These are phyloP conservation scores for Trichophyton rubrum DNA, from an alignment of 2,329 filamentous ascomycete species.

Conservation along the genomic window DNA sequence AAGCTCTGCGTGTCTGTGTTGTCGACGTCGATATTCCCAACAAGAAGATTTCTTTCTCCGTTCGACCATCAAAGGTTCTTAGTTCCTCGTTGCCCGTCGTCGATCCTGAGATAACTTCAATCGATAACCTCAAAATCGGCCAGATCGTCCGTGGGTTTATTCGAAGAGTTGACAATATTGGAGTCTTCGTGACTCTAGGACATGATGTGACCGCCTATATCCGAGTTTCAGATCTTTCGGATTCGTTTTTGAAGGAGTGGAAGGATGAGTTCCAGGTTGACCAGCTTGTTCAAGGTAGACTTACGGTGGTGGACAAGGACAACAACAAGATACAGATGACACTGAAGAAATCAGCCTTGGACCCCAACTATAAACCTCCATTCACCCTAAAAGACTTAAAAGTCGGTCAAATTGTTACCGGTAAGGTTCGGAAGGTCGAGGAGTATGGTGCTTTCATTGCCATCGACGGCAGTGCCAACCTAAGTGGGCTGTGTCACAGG, in stretches of 20 bases:
- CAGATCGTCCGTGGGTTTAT: slow-evolving; percentile 83
- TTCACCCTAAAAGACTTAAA: slow-evolving; percentile 66
- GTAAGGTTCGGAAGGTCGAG: slow-evolving; percentile 84
- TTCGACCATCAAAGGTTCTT: slow-evolving; percentile 74
- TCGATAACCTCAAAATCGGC: slow-evolving; percentile 60
- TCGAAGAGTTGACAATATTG: slow-evolving; percentile 78
- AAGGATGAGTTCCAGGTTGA: slow-evolving; percentile 77
- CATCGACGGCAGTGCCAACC: slow-evolving; percentile 71
- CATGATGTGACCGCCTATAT: slow-evolving; percentile 71
- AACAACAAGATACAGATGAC: slow-evolving; percentile 69
- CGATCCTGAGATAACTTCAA: slow-evolving; percentile 63
- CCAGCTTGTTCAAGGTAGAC: slow-evolving; percentile 78
- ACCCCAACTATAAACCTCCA: slow-evolving; percentile 62
- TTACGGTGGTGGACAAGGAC: slow-evolving; percentile 57
- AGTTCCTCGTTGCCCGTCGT: slow-evolving; percentile 70
- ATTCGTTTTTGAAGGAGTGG: slow-evolving; percentile 90
- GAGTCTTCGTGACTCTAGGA: slow-evolving; percentile 74
- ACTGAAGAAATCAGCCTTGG: slow-evolving; percentile 71
- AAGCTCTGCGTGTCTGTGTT: slow-evolving; percentile 77
- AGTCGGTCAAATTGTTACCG: slow-evolving; percentile 69
- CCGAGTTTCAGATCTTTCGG: slow-evolving; percentile 76
- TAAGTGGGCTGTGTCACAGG: slow-evolving; percentile 86
- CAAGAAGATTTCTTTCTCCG: slow-evolving; percentile 71
- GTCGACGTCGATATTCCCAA: slow-evolving; percentile 68
- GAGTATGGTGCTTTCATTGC: slow-evolving; percentile 93